Percentiles rank a stretch among this genome's conserved stretches.
phyloP scores from a whole-genome alignment of 2,329 filamentous ascomycete genomes.

The Neopestalotiopsis sp. region DNA sequence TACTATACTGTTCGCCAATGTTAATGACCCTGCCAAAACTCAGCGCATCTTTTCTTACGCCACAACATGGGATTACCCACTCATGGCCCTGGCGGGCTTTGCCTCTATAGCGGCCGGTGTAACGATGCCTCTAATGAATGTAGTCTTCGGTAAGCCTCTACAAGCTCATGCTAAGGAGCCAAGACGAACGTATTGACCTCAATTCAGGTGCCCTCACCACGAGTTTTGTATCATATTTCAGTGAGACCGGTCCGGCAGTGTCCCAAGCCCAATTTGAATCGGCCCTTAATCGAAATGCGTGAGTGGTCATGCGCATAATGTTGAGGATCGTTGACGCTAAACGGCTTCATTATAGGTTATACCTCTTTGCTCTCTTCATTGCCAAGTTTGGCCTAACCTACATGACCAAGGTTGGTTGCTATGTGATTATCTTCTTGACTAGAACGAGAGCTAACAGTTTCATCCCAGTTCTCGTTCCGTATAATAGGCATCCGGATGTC shows the following conservation, averaged over 20 bases:
- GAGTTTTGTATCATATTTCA: slow-evolving; percentile 53
- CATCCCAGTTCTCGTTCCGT: slow-evolving; percentile 58
- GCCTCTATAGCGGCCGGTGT: slow-evolving; percentile 58
- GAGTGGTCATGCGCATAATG: slow-evolving; percentile 26
- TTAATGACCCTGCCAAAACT: slow-evolving; percentile 23
- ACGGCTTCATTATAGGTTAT: slow-evolving; percentile 52
- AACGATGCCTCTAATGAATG: slow-evolving; percentile 65
- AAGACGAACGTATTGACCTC: slow-evolving; percentile 20
- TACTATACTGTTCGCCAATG: background rate
- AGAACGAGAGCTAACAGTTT: background rate
- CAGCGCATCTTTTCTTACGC: slow-evolving; percentile 61
- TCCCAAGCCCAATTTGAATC: slow-evolving; percentile 44
- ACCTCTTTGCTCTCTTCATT: slow-evolving; percentile 74
- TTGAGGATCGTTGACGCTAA: background rate
- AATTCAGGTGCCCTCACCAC: slow-evolving; percentile 49
- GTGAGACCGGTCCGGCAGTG: slow-evolving; percentile 25
- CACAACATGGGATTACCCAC: slow-evolving; percentile 54
- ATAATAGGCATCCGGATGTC: slow-evolving; percentile 68
- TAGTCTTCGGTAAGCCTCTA: slow-evolving; percentile 55
- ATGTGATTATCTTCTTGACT: background rate
- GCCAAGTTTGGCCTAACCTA: slow-evolving; percentile 69
- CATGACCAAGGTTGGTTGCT: slow-evolving; percentile 55
- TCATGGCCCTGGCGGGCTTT: slow-evolving; percentile 52
- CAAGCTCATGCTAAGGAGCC: background rate
- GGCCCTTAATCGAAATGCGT: slow-evolving; percentile 52